A percentile compares a stretch with the other conserved stretches of the same genome.
Evolutionary conservation across 345 rosid species (phyloP).

Genomic region (Populus ilicifolia): DNA sequence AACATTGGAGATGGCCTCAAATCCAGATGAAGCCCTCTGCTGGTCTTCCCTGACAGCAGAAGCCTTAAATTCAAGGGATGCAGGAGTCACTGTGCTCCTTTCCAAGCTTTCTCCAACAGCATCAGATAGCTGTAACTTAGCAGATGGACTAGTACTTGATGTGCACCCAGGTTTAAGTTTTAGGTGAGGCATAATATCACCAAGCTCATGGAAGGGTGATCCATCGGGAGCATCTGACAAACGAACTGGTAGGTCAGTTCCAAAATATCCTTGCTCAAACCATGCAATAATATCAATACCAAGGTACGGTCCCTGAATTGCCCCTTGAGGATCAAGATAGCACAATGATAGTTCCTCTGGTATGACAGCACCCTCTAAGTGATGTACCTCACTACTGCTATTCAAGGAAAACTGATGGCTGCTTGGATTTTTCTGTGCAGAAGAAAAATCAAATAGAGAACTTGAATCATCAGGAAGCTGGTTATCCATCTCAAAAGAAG

Average conservation of each 20-base stretch:
- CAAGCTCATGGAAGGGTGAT: constrained; percentile 21
- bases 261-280: constrained; percentile 33
- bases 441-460: background rate
- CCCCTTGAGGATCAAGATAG: constrained; percentile 24
- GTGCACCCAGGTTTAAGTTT: constrained; percentile 9
- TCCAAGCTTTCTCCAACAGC: constrained; percentile 20
- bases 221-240: constrained; percentile 21
- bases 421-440: constrained; percentile 35
- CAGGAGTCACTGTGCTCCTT: constrained; percentile 6
- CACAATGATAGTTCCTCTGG: constrained; percentile 17
- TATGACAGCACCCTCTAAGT: too few species aligned
- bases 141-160: background rate
- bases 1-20: constrained; percentile 16
- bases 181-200: constrained; percentile 23
- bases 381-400: too few species aligned
- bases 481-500: background rate
- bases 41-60: constrained; percentile 14
- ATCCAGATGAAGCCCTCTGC: constrained; percentile 20
- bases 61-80: constrained; percentile 12
- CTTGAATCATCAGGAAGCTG: constrained; percentile 16
- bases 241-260: constrained; percentile 26
- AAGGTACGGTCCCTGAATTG: constrained; percentile 23
- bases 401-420: too few species aligned
- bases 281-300: constrained; percentile 25
- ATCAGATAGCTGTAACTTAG: constrained; percentile 19